Evolutionary conservation across 257 asterid genomes (phyloP).

Genomic region (Thymus quinquecostatus): DNA sequence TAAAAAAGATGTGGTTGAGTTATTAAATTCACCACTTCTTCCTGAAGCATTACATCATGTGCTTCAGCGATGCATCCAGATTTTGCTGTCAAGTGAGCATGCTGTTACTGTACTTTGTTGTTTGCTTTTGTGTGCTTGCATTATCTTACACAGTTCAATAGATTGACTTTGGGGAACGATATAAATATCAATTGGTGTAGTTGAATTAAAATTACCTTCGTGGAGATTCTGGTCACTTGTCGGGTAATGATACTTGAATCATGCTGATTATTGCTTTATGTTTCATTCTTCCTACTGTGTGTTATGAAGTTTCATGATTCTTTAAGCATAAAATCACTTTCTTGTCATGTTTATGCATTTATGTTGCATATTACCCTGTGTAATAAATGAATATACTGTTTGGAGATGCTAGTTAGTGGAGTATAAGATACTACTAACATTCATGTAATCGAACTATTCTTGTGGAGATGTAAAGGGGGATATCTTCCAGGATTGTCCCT

Average conservation of each 20-base stretch:
- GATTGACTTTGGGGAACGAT: conserved; percentile 8
- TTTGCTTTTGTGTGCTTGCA: background rate
- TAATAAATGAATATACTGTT: background rate
- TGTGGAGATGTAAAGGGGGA: conserved; percentile 15
- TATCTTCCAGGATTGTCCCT: conserved; percentile 3
- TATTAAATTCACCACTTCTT: conserved; percentile 52
- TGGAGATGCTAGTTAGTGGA: background rate
- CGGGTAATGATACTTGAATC: background rate
- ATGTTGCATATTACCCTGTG: background rate
- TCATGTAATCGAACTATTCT: background rate
- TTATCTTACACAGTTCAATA: conserved; percentile 10
- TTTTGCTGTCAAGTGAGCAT: conserved; percentile 66
- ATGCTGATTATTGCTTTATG: background rate
- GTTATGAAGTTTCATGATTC: conserved; percentile 4
- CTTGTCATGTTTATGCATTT: background rate
- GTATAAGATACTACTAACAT: background rate
- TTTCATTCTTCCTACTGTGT: background rate
- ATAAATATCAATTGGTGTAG: background rate
- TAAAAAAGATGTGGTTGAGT: conserved; percentile 53
- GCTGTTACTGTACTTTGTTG: conserved; percentile 21
- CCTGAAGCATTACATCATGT: conserved; percentile 58
- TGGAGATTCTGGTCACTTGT: conserved; percentile 10
- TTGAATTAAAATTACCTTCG: conserved; percentile 6
- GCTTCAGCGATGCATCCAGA: conserved; percentile 62
- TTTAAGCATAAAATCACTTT: background rate